Conservation (phyloP, 192 early-diverging fungal species). For the Coemansia brasiliensis region DNA sequence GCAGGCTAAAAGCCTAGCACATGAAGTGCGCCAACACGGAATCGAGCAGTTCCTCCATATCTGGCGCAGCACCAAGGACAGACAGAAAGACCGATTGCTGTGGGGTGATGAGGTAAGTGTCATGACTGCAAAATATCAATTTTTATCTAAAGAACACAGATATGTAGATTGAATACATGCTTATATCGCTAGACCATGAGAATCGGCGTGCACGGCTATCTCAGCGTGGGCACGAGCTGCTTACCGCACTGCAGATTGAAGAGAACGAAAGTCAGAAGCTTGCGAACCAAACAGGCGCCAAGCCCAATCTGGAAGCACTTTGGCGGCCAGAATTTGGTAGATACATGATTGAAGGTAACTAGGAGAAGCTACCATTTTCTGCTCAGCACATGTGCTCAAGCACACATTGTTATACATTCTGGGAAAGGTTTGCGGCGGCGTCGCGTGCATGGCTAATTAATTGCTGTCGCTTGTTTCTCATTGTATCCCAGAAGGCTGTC, state of each 20-base stretch:
- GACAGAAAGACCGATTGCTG: constrained; percentile 75
- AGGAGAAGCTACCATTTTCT: background rate
- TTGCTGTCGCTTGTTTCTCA: constrained; percentile 6
- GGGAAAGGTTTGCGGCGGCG: constrained; percentile 4
- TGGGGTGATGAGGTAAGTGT: constrained; percentile 94
- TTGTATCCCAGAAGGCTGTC: constrained; percentile 1
- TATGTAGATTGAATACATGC: constrained; percentile 89
- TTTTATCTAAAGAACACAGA: background rate
- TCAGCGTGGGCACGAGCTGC: constrained; percentile 78
- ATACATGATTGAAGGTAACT: constrained; percentile 89
- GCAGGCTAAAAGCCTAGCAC: constrained; percentile 79
- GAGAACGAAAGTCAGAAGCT: constrained; percentile 63
- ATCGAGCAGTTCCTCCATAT: constrained; percentile 92
- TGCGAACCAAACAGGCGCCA: constrained; percentile 31
- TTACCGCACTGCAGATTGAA: constrained; percentile 67
- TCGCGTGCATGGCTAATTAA: constrained; percentile 20
- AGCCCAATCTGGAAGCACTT: constrained; percentile 63
- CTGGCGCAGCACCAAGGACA: constrained; percentile 78
- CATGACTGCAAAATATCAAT: background rate
- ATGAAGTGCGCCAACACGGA: constrained; percentile 87
- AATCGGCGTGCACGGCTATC: constrained; percentile 70
- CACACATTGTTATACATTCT: too few relatives aligned
- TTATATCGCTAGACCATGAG: constrained; percentile 77
- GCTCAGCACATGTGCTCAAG: too few relatives aligned
- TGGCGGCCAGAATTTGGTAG: constrained; percentile 97